phyloP scores from a whole-genome alignment of 2,329 filamentous ascomycete species.

The Tolypocladium endophyticum region DNA sequence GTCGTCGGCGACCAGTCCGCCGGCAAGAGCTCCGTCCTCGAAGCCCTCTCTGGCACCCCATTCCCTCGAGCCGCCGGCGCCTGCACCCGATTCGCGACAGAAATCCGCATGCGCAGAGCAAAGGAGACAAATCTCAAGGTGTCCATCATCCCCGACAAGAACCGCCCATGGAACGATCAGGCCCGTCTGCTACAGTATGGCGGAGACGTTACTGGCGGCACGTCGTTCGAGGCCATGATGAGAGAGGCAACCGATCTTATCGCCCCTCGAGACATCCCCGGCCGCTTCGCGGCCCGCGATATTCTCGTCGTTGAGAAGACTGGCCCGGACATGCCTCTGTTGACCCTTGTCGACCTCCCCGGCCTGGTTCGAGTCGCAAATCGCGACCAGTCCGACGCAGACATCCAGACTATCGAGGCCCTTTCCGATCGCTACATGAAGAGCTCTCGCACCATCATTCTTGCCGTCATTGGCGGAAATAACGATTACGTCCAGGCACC shows the following conservation, averaged over 20 bases:
- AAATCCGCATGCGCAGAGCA: slow-evolving; percentile 42
- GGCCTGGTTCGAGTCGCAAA: slow-evolving; percentile 46
- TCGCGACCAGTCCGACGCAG: slow-evolving; percentile 39
- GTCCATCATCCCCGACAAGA: slow-evolving; percentile 44
- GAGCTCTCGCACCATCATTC: slow-evolving; percentile 42
- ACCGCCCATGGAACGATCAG: slow-evolving; percentile 34
- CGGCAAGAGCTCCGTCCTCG: slow-evolving; percentile 53
- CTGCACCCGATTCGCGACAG: slow-evolving; percentile 52
- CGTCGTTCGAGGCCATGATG: slow-evolving; percentile 40
- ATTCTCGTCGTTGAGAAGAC: slow-evolving; percentile 49
- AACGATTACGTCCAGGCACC: slow-evolving; percentile 43
- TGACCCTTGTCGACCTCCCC: slow-evolving; percentile 52
- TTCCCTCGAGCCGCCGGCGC: slow-evolving; percentile 50
- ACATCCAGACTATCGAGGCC: slow-evolving; percentile 40
- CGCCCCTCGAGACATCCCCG: slow-evolving; percentile 36
- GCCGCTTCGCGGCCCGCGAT: slow-evolving; percentile 39
- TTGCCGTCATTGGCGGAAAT: slow-evolving; percentile 45
- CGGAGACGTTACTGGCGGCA: slow-evolving; percentile 31
- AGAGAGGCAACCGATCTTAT: slow-evolving; percentile 38
- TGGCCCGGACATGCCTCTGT: slow-evolving; percentile 46
- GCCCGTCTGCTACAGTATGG: slow-evolving; percentile 35
- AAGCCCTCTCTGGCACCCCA: slow-evolving; percentile 50
- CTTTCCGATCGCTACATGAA: slow-evolving; percentile 46
- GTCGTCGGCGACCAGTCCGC: slow-evolving; percentile 55
- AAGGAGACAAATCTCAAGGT: slow-evolving; percentile 34